Conservation (phyloP, 305 asterid genomes). For the Fraxinus velutina region DNA sequence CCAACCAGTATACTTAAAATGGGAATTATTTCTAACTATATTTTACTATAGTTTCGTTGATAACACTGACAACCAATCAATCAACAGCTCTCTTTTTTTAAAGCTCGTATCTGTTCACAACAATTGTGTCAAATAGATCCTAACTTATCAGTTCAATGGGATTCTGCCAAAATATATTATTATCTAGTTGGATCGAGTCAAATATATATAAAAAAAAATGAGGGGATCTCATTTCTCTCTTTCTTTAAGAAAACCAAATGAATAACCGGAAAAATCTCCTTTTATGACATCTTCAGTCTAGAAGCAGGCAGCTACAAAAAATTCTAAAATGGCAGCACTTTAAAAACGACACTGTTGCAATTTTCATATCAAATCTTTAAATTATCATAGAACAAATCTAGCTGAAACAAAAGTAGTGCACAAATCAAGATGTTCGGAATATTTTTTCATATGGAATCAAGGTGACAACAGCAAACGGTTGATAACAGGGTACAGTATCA, state of each 20-base stretch:
- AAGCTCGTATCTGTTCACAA: too few relatives aligned
- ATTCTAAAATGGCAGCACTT: background rate
- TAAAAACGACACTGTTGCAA: background rate
- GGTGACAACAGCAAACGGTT: background rate
- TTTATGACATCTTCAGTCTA: background rate
- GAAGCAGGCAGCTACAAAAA: background rate
- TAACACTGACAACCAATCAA: too few relatives aligned
- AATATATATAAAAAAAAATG: too few relatives aligned
- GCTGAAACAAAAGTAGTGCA: background rate
- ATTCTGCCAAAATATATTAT: too few relatives aligned
- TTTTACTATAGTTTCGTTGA: too few relatives aligned
- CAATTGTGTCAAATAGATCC: too few relatives aligned
- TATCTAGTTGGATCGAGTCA: too few relatives aligned
- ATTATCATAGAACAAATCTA: background rate
- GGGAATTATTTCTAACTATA: too few relatives aligned
- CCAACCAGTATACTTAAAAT: too few relatives aligned
- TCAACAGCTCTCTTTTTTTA: too few relatives aligned
- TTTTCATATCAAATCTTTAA: background rate
- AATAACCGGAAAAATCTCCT: too few relatives aligned
- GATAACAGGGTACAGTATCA: background rate
- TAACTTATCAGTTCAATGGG: too few relatives aligned
- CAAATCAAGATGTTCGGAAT: background rate
- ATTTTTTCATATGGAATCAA: constrained; percentile 1
- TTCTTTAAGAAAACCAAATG: background rate
- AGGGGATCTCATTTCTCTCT: background rate